Evolutionary conservation across 2,329 filamentous ascomycete genomes (phyloP).

Genomic region (Diaporthe capsici): DNA sequence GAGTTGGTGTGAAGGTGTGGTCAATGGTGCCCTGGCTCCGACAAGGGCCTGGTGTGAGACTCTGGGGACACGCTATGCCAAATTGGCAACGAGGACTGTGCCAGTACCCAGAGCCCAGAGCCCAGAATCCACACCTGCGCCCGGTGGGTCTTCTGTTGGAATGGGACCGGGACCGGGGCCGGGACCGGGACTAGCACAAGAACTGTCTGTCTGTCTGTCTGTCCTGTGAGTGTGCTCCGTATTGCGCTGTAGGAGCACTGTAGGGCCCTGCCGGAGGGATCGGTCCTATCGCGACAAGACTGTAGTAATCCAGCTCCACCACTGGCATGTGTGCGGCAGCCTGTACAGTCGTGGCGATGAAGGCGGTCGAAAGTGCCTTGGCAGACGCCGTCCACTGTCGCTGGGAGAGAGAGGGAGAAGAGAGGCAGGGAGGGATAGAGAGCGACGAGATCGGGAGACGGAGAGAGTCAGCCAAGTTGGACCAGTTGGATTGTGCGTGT

Average conservation of each 20-base stretch:
- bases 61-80: conserved; percentile 36
- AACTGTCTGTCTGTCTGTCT: background rate
- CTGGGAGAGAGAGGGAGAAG: background rate
- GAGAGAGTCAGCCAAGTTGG: background rate
- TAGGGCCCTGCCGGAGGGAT: background rate
- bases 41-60: conserved; percentile 36
- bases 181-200: background rate
- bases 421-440: background rate
- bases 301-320: conserved; percentile 16
- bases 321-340: background rate
- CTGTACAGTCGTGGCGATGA: background rate
- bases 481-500: background rate
- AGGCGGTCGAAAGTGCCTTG: background rate
- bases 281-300: conserved; percentile 17
- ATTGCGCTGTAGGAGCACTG: conserved; percentile 1
- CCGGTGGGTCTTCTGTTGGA: conserved; percentile 21
- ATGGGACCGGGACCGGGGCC: conserved; percentile 6
- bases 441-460: background rate
- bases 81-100: conserved; percentile 28
- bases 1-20: conserved; percentile 30
- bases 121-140: conserved; percentile 22
- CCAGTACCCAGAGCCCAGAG: conserved; percentile 17
- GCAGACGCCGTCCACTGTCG: background rate
- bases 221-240: background rate
- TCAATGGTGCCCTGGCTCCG: conserved; percentile 39